Evolutionary conservation across 2,329 filamentous ascomycete genomes (phyloP), one percentile per base, ranked within the genome.

Genomic region (Botrytis galanthina): DNA sequence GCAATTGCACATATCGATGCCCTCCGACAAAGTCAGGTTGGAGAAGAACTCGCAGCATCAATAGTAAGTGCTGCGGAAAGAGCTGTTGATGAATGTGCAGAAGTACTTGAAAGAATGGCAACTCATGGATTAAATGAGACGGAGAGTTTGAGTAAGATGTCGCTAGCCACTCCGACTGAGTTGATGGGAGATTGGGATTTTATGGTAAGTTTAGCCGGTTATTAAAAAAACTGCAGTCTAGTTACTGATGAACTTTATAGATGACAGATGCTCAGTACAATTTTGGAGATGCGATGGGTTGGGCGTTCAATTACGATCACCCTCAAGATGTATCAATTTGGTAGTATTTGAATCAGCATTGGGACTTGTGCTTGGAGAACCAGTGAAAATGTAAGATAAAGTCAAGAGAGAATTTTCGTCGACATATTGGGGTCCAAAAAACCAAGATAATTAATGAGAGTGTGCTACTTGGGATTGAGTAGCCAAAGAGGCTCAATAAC

Each of bases 1-100:
- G 81, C 86, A 39, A 69, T 81, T 22, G 81, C 83, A 0, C 83
- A 87, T 61, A 80, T 88, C 0, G 80, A 85, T 5, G 84, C 81
- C 0, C 78, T 87, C 1, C 78, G 82, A 73, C 78, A 77, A 4
- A 83, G 85, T 0, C 18, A 83, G 0, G 74, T 74, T 0, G 80
- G 80, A 9, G 78, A 83, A 0, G 82, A 85, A 10, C 48, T 85
- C 0, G 68, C 81, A 0, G 59, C 76, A 4, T 46, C 79, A 0
- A 75, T 87, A 4, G 59, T 86, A 1, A 80, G 80, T 16, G 81
- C 83, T 4, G 83, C 82, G 0, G 81, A 84, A 26, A 80, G 82
- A 0, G 82, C 80, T 0, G 79, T 80, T 10, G 80, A 80, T n/a
- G 76, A 75, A 57, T 81, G 82, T 18, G 75, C 83, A 39, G 73